Base-by-base conservation (phyloP, 2,329 filamentous ascomycete species). In the Orbilia oligospora region DNA sequence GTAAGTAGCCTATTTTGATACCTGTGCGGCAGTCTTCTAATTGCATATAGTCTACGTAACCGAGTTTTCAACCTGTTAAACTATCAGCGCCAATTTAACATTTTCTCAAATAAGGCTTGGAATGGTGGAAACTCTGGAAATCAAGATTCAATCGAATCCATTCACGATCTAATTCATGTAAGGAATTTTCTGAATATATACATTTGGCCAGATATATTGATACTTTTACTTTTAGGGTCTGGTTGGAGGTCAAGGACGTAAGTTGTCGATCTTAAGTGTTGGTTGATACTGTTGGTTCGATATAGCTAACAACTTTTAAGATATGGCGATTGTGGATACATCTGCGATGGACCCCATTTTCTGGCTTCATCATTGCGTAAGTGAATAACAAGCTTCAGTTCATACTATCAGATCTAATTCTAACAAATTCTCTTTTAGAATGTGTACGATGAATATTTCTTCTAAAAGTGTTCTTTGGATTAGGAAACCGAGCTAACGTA, bases 51-150 rank as follows among this genome's bases (percentile, higher is more conserved):
- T 4, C 53, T 78, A 1, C 75, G 75, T 18, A 78, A 78, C 22
- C 75, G 75, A 67, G 75, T 78, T 6, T 78, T 67, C 64, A 78
- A 78, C 38, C 56, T 78, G 24, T 33, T 78, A 12, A 78, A 33
- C 18, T 78, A 72, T 46, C 61, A 78, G 44, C 61, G 30, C 10
- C 27, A 69, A 30, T 78, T 72, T 41, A 58, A 68, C 22, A 51
- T 78, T 24, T 78, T 78, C 41, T 78, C 75, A 9, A 78, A 78
- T 49, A 78, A 78, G 46, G 75, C 75, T 33, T 78, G 75, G 75
- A 69, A 78, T 55, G 69, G 64, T 16, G 75, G 75, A 44, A 71
- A 68, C 12, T 46, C 53, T 22, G 75, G 68, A 56, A 72, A 72
- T n/a, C 68, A 78, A 27, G 75, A 78, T 18, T 78, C 75, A 0